Conservation (phyloP, 345 rosid genomes). For the Lenwebbia sp. region DNA sequence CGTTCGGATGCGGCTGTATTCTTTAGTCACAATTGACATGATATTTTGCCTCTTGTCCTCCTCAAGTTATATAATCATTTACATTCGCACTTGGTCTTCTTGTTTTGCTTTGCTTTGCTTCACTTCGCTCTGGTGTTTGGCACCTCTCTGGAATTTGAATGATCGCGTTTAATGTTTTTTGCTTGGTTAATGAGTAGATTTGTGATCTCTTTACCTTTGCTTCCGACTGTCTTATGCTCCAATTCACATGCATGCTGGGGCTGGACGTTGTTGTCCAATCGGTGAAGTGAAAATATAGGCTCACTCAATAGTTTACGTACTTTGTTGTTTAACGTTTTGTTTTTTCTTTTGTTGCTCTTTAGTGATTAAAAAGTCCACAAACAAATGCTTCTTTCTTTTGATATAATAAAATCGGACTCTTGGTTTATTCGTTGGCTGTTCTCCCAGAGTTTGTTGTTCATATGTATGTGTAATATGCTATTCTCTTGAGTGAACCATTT, state of each 20-base stretch:
- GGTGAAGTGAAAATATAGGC: no score
- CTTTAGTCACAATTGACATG: not conserved
- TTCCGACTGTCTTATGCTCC: not conserved
- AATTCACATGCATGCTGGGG: not conserved
- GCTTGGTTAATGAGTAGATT: not conserved
- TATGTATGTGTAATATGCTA: not conserved
- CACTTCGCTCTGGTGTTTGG: not conserved
- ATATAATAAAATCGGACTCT: no score
- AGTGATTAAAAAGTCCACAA: no score
- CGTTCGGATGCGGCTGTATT: not conserved
- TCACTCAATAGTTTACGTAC: no score
- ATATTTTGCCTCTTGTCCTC: not conserved
- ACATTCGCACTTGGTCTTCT: not conserved
- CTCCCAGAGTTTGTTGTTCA: not conserved
- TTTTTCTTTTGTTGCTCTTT: no score
- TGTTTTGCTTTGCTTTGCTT: not conserved
- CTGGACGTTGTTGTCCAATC: no score
- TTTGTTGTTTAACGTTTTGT: no score
- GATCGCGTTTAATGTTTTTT: not conserved
- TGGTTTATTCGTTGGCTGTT: no score
- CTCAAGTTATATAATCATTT: not conserved
- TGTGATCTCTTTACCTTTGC: not conserved
- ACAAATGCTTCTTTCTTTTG: no score
- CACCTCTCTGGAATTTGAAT: not conserved
- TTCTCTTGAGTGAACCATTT: not conserved